Evolutionary conservation across 164 flowering plant genomes (phyloP), one percentile per base, ranked within the genome.

Genomic region (Magnolia kwangsiensis): DNA sequence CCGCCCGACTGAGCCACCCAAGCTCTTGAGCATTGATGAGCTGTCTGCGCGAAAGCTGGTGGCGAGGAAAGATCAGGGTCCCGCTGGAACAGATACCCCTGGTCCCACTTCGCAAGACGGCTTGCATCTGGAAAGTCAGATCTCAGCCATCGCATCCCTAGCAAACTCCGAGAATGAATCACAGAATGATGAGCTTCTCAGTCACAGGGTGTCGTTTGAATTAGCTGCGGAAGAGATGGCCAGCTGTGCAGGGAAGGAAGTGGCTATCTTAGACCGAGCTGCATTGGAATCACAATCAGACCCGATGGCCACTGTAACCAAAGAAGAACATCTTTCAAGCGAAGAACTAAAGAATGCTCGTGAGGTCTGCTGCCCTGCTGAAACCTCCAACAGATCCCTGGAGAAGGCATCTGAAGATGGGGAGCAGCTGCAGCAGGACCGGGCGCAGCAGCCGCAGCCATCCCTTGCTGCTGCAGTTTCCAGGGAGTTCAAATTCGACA

Each of bases 401-500:
- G 87, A 80, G 58, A 83, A 79, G 69, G 75, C 76, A 76, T 21
- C 69, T 19, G 64, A 1, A 51, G 50, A 61, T 55, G 84, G 78
- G 13, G 82, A 55, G 19, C 87, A 78, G 76, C 27, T 18, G 20
- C 70, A 27, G 50, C 50, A 63, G 73, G 80, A 85, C 61, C 81
- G 80, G 21, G 74, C 80, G 69, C 75, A 78, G 67, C 83, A 69
- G 50, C 88, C 81, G 82, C 86, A 85, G 23, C 88, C 86, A 20
- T 83, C 91, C 14, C 77, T 11, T 7, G 45, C 73, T 27, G 21
- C 69, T 29, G 93, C 94, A 18, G 87, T 91, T 1, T 79, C 82
- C 79, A 92, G 88, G 81, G 98, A 95, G 55, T 95, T 95, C 86
- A 90, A 93, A 37, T 95, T 95, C 77, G 92, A 91, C 79, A 90